Evolutionary conservation across 805 yeast genomes (phyloP).

Genomic region (Kuraishia ogatae): DNA sequence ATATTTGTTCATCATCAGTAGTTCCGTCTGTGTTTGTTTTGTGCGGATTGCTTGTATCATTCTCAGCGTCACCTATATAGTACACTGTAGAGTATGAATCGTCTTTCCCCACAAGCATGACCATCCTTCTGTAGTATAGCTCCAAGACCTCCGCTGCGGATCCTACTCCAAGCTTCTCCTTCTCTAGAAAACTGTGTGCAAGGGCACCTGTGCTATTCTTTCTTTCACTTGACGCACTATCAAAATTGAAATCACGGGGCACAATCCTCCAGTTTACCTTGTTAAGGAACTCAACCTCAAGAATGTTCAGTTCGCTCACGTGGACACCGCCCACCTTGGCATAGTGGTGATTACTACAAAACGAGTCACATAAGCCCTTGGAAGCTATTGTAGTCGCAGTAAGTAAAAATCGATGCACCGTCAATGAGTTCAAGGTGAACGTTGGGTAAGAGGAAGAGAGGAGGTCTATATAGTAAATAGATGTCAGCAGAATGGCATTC

Average conservation of each 20-base stretch:
- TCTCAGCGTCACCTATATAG: background rate
- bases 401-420: constrained; percentile 85
- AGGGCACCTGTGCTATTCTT: constrained; percentile 10
- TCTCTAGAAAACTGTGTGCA: constrained; percentile 22
- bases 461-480: constrained; percentile 87
- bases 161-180: constrained; percentile 17
- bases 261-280: constrained; percentile 74
- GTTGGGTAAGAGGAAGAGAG: constrained; percentile 68
- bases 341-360: constrained; percentile 88
- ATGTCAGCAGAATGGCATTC: constrained; percentile 68
- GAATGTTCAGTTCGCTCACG: constrained; percentile 68
- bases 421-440: constrained; percentile 81
- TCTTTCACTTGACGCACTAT: constrained; percentile 13
- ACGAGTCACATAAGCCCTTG: constrained; percentile 87
- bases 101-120: constrained; percentile 35
- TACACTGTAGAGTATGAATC: constrained; percentile 3
- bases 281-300: constrained; percentile 81
- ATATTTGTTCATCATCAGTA: background rate
- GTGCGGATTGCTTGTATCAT: background rate
- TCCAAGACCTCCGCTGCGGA: constrained; percentile 32
- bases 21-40: constrained; percentile 4
- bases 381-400: constrained; percentile 89
- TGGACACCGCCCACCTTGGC: constrained; percentile 96
- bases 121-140: constrained; percentile 39
- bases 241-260: constrained; percentile 39